phyloP scores from a whole-genome alignment of 1,284 basidiomycete species.

The Cronartium quercuum region DNA sequence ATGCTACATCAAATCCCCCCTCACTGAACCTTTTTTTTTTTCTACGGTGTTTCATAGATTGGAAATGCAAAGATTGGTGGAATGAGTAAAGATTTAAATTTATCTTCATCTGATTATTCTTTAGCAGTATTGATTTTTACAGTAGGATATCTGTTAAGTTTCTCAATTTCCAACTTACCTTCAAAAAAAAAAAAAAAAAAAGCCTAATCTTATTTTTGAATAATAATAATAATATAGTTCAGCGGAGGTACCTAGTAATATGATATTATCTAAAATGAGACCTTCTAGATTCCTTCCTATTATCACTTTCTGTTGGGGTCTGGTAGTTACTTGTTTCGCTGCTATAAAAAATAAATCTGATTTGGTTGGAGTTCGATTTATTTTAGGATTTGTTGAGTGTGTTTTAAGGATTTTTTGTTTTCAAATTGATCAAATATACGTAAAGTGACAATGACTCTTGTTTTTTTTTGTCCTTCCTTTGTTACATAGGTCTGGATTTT shows the following conservation, averaged over 20 bases:
- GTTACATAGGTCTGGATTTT: background rate
- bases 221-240: background rate
- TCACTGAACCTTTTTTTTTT: background rate
- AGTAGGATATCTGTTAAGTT: background rate
- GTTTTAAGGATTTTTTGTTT: background rate
- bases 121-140: background rate
- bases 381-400: conserved; percentile 2
- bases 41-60: background rate
- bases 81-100: background rate
- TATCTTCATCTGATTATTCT: conserved; percentile 5
- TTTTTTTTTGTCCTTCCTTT: background rate
- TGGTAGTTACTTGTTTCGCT: background rate
- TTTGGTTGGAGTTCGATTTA: background rate
- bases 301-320: background rate
- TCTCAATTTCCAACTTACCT: background rate
- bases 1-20: background rate
- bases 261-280: conserved; percentile 1
- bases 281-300: background rate
- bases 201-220: background rate
- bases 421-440: background rate
- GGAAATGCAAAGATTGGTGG: conserved; percentile 2
- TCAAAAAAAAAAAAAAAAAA: background rate
- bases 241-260: conserved; percentile 6
- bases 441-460: background rate
- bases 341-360: background rate